Conservation (phyloP, 2,329 filamentous ascomycete genomes). For the Polytolypa hystricis region DNA sequence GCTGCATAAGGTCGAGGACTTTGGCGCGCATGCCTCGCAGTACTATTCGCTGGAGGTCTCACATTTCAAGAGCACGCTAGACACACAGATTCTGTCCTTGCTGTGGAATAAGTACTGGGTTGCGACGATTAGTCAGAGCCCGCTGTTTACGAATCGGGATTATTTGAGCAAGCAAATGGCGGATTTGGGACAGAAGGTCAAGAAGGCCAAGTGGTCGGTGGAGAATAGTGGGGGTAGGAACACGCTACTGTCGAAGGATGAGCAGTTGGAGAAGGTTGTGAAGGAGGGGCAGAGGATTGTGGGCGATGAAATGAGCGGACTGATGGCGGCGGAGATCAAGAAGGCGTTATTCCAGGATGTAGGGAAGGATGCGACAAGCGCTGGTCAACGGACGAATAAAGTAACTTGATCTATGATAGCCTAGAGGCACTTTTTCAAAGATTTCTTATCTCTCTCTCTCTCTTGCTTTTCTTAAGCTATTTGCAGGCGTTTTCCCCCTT, state of each 20-base stretch:
- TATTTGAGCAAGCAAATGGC: constrained; percentile 87
- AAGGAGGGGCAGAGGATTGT: constrained; percentile 47
- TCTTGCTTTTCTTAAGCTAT: no score
- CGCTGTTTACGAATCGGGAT: constrained; percentile 82
- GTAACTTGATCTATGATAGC: neutral
- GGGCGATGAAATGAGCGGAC: constrained; percentile 41
- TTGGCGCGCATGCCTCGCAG: constrained; percentile 78
- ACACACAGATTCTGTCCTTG: constrained; percentile 72
- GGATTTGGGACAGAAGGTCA: constrained; percentile 74
- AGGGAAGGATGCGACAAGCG: neutral
- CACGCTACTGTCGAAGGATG: constrained; percentile 26
- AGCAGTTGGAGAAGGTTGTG: constrained; percentile 42
- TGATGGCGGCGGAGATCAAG: constrained; percentile 40
- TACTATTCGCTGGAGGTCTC: constrained; percentile 90
- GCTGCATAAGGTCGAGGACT: constrained; percentile 87
- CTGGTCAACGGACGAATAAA: neutral
- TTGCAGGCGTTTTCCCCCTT: no score
- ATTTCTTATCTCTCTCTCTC: neutral
- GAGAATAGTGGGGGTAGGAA: constrained; percentile 18
- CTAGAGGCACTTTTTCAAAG: no score
- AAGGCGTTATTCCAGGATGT: constrained; percentile 36
- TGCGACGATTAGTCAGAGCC: constrained; percentile 82
- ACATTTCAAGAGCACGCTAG: constrained; percentile 88
- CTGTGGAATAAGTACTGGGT: constrained; percentile 94
- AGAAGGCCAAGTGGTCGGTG: constrained; percentile 45